Base-by-base conservation (phyloP, 805 yeast species). In the Komagataella pastoris region DNA sequence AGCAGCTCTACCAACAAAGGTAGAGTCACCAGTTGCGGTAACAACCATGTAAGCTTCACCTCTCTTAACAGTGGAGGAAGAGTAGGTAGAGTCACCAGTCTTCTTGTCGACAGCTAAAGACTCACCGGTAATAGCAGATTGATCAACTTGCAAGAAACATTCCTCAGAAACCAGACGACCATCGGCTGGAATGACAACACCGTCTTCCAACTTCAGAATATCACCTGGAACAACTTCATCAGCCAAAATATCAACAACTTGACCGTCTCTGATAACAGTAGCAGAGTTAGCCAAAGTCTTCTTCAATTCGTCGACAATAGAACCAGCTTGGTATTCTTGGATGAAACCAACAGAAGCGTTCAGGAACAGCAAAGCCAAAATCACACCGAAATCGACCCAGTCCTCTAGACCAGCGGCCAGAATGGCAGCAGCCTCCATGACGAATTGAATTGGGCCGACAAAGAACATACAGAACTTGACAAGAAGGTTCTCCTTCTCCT, bases 361-460 rank as follows among this genome's bases (percentile, higher is more conserved):
- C 68, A 89, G 80, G 70, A 83, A 61, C 63, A 89, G 77, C 62
- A 89, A 74, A 73, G 85, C 97, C 72, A 87, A 81, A 68, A 89
- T 89, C 69, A 89, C 97, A 81, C 97, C 97, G 77, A 89, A 89
- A 80, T 89, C 97, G 66, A 89, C 96, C 97, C 97, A 89, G 76
- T 90, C 97, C 75, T 88, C 88, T 64, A 88, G 78, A 83, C 96
- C 96, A 59, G 95, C 96, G 66, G 96, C 96, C 70, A 88, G 76
- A 58, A 88, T 79, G 62, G 96, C 96, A 65, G 96, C 96, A 65
- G 91, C 95, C 76, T 88, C 96, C 96, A 88, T 88, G 67, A 88
- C 96, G 82, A 88, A 88, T 76, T 88, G 96, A 69, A 88, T 88
- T 60, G 96, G 96, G 74, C 96, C 96, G 59, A 88, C 84, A 71